Evolutionary conservation across 1,284 basidiomycete genomes (phyloP), one percentile per base, ranked within the genome.

Genomic region (Marasmius sp.): DNA sequence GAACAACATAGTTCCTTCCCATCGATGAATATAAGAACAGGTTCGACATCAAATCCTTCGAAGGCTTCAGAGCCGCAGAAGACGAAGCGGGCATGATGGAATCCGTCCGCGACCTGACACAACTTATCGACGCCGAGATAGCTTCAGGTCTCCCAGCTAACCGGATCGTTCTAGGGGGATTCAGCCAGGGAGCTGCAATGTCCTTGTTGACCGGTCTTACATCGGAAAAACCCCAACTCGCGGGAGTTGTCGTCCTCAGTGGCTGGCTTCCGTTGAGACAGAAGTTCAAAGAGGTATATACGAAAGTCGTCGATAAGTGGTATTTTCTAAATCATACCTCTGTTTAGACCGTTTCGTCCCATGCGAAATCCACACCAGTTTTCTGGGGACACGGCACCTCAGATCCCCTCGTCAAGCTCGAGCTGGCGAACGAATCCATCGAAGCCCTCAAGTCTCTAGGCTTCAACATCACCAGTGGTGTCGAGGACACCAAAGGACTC

Each of bases 331-430:
- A 34, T 52, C 16, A 18, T 8, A 2, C 7, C 37, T 59, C 43
- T 20, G 18, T 64, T 22, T 64, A 91, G 88, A 84, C 90, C 81
- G 71, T 78, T 38, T 81, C 83, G 7, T 75, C 81, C 12, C 79
- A 86, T 66, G 83, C 85, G 20, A 77, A 80, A 60, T 80, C 83
- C 12, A 78, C 86, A n/a, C 90, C 93, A 1, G 81, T 95, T 41
- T 96, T 96, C 78, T 93, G 92, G 88, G 95, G 92, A 6, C 93
- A 95, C 66, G 95, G 95, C 8, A 84, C 78, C n/a, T 77, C 75
- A 37, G 95, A 97, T 73, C 86, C 85, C 9, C 80, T 96, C 12
- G 88, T 96, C 59, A 81, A 79, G 59, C 82, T 80, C 65, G 65
- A 74, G 33, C 69, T 81, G 52, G 82, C 84, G 41, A 70, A 79